Base-by-base conservation (phyloP, 805 yeast genomes). In the Martiniozyma abietophila region DNA sequence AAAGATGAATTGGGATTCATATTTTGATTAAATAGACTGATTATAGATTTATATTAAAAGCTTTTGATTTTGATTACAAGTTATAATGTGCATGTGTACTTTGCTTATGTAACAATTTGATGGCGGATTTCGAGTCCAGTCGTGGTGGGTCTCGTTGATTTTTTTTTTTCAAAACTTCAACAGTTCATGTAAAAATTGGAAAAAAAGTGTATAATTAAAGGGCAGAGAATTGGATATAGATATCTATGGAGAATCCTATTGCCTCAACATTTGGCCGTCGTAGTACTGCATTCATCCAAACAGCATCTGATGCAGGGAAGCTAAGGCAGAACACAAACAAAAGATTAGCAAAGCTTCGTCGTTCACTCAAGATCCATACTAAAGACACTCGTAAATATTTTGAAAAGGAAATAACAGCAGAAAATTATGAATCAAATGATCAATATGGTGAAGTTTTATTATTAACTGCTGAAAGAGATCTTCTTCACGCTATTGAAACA, bases 401-500 rank as follows among this genome's bases (percentile, higher is more conserved):
- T 22, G 51, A 59, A 12, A 69, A 70, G 40, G 69, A 67, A 38
- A 62, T 69, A 44, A 64, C 64, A 5, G 36, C 58, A 0, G 74
- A 64, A 6, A 69, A 73, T 37, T 77, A 77, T 43, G 65, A 58
- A 4, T 41, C 53, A 15, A 73, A 82, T 46, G 53, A 56, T 9
- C 60, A 67, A 41, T 73, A 60, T 49, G 89, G 78, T 22, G 62
- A 67, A 25, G 57, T 85, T 18, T 54, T 74, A n/a, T 59, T 86
- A 17, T 62, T 74, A 38, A 67, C 69, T n/a, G 76, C 80, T 2
- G 97, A 92, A 56, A 70, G 95, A 50, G 82, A 84, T 45, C 61
- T 76, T 50, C 64, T 84, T 20, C 72, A 68, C 45, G 80, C 88
- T 1, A 66, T 74, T 53, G 86, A 80, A 54, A 64, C 76, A 34